Percentiles rank a stretch among this genome's conserved stretches.
Evolutionary conservation across 352 stramenopile genomes (phyloP).

Genomic region (Halophytophthora polymorphica): DNA sequence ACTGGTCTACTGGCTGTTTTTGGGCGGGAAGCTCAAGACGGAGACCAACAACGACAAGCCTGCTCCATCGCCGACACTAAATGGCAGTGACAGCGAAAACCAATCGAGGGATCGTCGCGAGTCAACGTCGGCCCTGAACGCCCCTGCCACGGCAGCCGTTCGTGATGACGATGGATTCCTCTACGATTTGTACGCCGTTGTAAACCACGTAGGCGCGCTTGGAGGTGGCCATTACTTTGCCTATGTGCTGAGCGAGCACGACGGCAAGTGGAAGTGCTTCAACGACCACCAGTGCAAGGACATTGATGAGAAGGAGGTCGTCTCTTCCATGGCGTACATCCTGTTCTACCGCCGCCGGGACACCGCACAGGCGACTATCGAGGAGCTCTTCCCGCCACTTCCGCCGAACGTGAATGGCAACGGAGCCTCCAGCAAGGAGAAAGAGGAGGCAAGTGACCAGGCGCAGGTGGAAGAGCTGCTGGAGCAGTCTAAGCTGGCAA

Average conservation of each 20-base stretch:
- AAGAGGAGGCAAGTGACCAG: conserved; percentile 46
- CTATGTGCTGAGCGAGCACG: conserved; percentile 75
- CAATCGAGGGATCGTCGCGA: conserved; percentile 11
- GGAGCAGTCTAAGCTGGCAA: conserved; percentile 59
- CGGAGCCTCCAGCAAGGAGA: conserved; percentile 17
- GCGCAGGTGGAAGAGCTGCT: conserved; percentile 67
- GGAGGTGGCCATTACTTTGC: conserved; percentile 95
- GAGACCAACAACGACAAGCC: conserved; percentile 7
- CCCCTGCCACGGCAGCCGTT: conserved; percentile 49
- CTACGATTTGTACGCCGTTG: conserved; percentile 97
- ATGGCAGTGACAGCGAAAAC: conserved; percentile 5
- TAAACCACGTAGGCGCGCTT: conserved; percentile 97
- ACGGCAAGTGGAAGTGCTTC: conserved; percentile 97
- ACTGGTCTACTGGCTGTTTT: conserved; percentile 68
- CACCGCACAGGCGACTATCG: conserved; percentile 56
- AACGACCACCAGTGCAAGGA: conserved; percentile 94
- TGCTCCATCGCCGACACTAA: conserved; percentile 6
- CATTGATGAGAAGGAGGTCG: conserved; percentile 84
- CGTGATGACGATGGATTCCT: conserved; percentile 58
- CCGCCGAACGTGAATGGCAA: conserved; percentile 27
- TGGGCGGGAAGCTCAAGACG: conserved; percentile 64
- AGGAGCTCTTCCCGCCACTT: conserved; percentile 74
- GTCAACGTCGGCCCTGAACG: conserved; percentile 41
- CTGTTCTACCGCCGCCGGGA: conserved; percentile 88
- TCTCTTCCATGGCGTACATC: conserved; percentile 87